A percentile compares a stretch with the other conserved stretches of the same genome.
These are phyloP conservation scores for Calendula officinalis DNA, from an alignment of 129 eudicot genomes.

Conservation along the genomic window DNA sequence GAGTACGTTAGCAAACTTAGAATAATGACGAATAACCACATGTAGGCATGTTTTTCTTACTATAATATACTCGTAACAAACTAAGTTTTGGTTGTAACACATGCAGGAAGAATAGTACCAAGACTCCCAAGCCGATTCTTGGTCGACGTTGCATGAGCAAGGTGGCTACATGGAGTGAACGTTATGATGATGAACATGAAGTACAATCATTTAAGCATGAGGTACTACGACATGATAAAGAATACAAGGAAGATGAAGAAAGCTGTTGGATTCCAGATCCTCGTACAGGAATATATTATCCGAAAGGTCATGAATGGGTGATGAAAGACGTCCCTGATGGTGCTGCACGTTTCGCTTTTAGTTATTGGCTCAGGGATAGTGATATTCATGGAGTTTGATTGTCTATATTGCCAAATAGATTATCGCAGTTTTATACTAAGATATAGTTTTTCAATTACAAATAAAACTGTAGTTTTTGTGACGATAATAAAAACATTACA, in stretches of 20 bases:
- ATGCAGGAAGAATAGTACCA: constrained; percentile 20
- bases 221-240: constrained; percentile 7
- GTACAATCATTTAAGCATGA: constrained; percentile 14
- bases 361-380: constrained; percentile 48
- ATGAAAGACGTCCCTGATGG: constrained; percentile 56
- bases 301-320: constrained; percentile 60
- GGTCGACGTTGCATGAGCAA: constrained; percentile 35
- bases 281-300: constrained; percentile 66
- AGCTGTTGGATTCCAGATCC: constrained; percentile 53
- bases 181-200: constrained; percentile 24
- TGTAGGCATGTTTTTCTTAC: too few species aligned
- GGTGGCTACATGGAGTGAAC: constrained; percentile 13
- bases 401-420: too few species aligned
- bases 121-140: constrained; percentile 16
- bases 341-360: constrained; percentile 43
- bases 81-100: background rate
- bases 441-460: too few species aligned
- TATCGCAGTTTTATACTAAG: too few species aligned
- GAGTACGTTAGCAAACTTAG: too few species aligned
- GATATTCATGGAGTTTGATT: background rate
- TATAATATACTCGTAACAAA: background rate
- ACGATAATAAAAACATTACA: too few species aligned
- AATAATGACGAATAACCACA: too few species aligned
- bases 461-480: too few species aligned
- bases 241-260: constrained; percentile 8